Evolutionary conservation across 2,329 filamentous ascomycete genomes (phyloP).

Genomic region (Fusarium sp.): DNA sequence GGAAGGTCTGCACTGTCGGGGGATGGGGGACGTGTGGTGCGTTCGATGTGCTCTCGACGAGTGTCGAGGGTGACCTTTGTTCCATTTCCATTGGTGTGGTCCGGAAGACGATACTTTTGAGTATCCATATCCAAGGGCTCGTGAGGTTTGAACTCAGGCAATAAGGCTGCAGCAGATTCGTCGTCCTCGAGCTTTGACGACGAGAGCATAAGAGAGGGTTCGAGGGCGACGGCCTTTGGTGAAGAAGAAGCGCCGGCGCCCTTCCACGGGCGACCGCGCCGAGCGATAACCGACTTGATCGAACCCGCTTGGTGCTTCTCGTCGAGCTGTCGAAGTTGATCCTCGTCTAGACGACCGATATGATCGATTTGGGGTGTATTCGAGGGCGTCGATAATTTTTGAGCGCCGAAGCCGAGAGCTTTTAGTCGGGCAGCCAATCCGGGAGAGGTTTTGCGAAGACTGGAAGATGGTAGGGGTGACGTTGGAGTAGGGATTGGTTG

Average conservation of each 20-base stretch:
- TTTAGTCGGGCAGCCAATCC: constrained; percentile 74
- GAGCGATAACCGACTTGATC: constrained; percentile 63
- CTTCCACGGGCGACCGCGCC: constrained; percentile 79
- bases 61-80: constrained; percentile 71
- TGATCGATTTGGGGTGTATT: constrained; percentile 54
- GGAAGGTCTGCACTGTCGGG: constrained; percentile 54
- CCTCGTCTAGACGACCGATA: constrained; percentile 77
- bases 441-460: constrained; percentile 69
- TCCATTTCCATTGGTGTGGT: constrained; percentile 76
- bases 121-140: constrained; percentile 74
- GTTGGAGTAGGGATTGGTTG: constrained; percentile 38
- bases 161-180: constrained; percentile 48
- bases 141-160: constrained; percentile 65
- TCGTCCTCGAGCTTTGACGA: constrained; percentile 48
- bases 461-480: constrained; percentile 46
- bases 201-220: constrained; percentile 39
- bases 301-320: constrained; percentile 71
- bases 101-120: constrained; percentile 79
- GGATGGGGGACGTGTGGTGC: constrained; percentile 57
- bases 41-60: constrained; percentile 68
- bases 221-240: constrained; percentile 44
- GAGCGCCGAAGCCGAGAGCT: constrained; percentile 69
- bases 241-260: constrained; percentile 62
- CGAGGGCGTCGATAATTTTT: constrained; percentile 52
- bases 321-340: constrained; percentile 77